Base-by-base conservation (phyloP, 139 green algal genomes). In the Chlorella sp. region DNA sequence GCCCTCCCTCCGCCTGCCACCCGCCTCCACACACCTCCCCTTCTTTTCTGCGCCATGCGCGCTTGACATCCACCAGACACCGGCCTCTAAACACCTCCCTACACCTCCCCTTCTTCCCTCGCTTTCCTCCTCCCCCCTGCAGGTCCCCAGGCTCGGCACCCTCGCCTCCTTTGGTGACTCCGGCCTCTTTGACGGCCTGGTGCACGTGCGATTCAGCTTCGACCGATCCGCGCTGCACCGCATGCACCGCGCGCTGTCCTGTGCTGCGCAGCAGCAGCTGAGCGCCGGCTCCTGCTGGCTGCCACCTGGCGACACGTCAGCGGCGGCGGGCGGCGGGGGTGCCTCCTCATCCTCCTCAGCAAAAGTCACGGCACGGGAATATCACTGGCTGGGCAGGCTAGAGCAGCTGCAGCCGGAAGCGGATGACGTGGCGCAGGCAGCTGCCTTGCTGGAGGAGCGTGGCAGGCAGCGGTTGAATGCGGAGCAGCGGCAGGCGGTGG, bases 401-500 rank as follows among this genome's bases (percentile, higher is more conserved):
- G 32, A 22, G 34, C 53, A 16, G 75, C 75, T 75, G 73, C 73
- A 88, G 68, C n/a, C 82, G 76, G 9, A 61, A 26, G 48, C 81
- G 68, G 81, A 83, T 19, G 9, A 2, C 3, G 60, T 79, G 28
- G 81, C 48, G 16, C 30, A 28, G 14, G 39, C 9, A 2, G 79
- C 42, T 21, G 77, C 75, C 28, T 36, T 3, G 39, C 24, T 87
- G 28, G 28, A 73, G 36, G 73, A 89, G 86, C 42, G 42, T 16
- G 90, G 69, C 22, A 61, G 37, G 3, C 36, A 87, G 21, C 37
- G 40, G 66, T 89, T 97, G n/a, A 97, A 97, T 85, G 71, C 69
- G 0, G 93, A 97, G 90, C 95, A 97, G 92, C 93, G 93, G 26
- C 21, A 88, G 18, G 94, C 95, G 21, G 89, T 95, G 22, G 93